phyloP scores from a whole-genome alignment of 2,329 filamentous ascomycete genomes.

The Eutypella sp. region DNA sequence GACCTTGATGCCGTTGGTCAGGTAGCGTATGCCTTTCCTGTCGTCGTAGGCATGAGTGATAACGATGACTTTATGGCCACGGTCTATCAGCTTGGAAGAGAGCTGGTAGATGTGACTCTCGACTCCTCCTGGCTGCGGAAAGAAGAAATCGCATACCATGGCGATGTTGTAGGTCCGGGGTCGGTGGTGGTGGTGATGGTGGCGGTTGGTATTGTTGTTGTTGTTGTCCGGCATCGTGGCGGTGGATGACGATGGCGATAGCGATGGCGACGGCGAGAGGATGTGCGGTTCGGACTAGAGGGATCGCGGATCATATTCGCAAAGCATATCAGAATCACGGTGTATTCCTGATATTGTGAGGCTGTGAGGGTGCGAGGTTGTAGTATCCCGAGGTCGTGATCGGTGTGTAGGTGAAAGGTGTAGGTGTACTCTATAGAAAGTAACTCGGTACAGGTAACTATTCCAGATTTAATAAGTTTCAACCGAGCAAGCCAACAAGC shows the following conservation, averaged over 20 bases:
- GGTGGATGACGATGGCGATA: conserved; percentile 2
- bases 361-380: too few species aligned
- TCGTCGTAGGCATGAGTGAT: conserved; percentile 94
- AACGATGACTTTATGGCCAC: conserved; percentile 95
- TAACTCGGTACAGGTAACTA: too few species aligned
- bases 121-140: conserved; percentile 90
- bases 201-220: neutral
- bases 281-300: neutral
- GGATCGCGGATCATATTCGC: conserved; percentile 17
- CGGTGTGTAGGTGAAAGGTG: too few species aligned
- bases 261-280: neutral
- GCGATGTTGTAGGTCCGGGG: conserved; percentile 63
- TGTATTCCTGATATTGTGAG: too few species aligned
- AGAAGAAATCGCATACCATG: conserved; percentile 99
- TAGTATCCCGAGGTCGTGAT: neutral
- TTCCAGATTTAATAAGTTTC: too few species aligned
- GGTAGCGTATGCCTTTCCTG: conserved; percentile 85
- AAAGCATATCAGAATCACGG: neutral
- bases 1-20: conserved; percentile 96
- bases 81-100: conserved; percentile 91
- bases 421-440: too few species aligned
- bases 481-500: too few species aligned
- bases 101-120: conserved; percentile 99
- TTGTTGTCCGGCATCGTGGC: neutral
- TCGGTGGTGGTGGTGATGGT: conserved; percentile 4